A percentile compares a stretch with the other conserved stretches of the same genome.
phyloP scores from a whole-genome alignment of 2,329 filamentous ascomycete genomes.

The Apiospora koreana region DNA sequence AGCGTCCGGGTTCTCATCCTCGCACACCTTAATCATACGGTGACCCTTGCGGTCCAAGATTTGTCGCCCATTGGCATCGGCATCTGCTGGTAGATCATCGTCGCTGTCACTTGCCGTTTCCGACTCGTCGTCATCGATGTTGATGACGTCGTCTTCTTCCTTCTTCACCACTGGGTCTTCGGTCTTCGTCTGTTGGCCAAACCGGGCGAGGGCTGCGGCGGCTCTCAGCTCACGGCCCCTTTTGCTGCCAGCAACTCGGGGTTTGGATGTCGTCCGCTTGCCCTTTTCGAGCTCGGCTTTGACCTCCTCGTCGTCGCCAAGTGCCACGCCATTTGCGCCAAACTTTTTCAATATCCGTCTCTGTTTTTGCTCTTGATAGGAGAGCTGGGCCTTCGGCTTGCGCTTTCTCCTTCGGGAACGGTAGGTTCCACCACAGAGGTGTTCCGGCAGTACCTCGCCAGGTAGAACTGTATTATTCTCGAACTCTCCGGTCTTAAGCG shows the following conservation, averaged over 20 bases:
- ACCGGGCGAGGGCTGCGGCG: conserved; percentile 74
- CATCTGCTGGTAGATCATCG: conserved; percentile 47
- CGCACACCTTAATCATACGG: conserved; percentile 73
- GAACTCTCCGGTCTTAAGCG: conserved; percentile 62
- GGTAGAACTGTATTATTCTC: conserved; percentile 52
- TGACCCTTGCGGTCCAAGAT: conserved; percentile 68
- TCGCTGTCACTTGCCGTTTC: conserved; percentile 46
- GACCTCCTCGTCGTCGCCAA: conserved; percentile 69
- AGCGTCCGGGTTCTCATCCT: conserved; percentile 63
- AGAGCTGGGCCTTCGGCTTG: conserved; percentile 52
- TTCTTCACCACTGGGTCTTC: conserved; percentile 35
- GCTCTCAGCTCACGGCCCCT: conserved; percentile 75
- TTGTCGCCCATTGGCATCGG: conserved; percentile 65
- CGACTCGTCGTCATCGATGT: conserved; percentile 30
- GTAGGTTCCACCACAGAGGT: conserved; percentile 82
- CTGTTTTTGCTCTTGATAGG: conserved; percentile 74
- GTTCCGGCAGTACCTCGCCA: conserved; percentile 63
- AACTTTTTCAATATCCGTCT: conserved; percentile 75
- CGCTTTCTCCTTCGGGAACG: conserved; percentile 59
- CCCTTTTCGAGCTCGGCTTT: conserved; percentile 70
- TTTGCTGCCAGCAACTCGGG: conserved; percentile 73
- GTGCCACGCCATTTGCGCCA: conserved; percentile 65
- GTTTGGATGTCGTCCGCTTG: conserved; percentile 63
- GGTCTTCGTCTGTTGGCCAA: conserved; percentile 60
- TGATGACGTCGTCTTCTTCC: conserved; percentile 39